Conservation (phyloP, 257 asterid species). For the Nicotiana knightiana region DNA sequence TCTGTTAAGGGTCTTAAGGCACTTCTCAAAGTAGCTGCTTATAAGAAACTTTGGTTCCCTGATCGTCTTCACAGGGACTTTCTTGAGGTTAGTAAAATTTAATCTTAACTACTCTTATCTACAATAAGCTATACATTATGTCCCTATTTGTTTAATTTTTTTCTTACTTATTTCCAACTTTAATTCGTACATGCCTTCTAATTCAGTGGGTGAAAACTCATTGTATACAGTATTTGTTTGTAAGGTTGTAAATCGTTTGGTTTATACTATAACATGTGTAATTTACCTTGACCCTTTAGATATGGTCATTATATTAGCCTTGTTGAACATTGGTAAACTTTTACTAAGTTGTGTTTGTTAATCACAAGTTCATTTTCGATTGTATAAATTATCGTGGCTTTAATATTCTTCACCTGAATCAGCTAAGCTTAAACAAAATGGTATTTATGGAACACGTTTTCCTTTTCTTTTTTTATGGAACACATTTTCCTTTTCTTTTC, state of each 20-base stretch:
- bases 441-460: neutral
- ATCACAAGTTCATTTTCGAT: neutral
- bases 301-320: too few relatives aligned
- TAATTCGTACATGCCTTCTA: neutral
- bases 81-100: conserved; percentile 49
- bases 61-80: conserved; percentile 72
- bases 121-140: neutral
- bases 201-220: neutral
- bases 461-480: neutral
- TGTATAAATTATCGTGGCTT: neutral
- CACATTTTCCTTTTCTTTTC: neutral
- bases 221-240: too few relatives aligned
- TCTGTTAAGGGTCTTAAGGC: conserved; percentile 70
- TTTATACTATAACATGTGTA: too few relatives aligned
- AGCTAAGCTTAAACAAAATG: neutral
- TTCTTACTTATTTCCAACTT: neutral
- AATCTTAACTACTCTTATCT: neutral
- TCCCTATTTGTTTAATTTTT: neutral
- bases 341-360: too few relatives aligned
- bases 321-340: too few relatives aligned
- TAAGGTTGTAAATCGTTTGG: too few relatives aligned
- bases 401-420: neutral
- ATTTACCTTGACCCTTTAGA: too few relatives aligned
- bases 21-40: conserved; percentile 62
- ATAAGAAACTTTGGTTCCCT: conserved; percentile 90